A percentile compares a stretch with the other conserved stretches of the same genome.
These are phyloP conservation scores for Chenopodium album DNA, from an alignment of 148 eudicot species.

Conservation along the genomic window DNA sequence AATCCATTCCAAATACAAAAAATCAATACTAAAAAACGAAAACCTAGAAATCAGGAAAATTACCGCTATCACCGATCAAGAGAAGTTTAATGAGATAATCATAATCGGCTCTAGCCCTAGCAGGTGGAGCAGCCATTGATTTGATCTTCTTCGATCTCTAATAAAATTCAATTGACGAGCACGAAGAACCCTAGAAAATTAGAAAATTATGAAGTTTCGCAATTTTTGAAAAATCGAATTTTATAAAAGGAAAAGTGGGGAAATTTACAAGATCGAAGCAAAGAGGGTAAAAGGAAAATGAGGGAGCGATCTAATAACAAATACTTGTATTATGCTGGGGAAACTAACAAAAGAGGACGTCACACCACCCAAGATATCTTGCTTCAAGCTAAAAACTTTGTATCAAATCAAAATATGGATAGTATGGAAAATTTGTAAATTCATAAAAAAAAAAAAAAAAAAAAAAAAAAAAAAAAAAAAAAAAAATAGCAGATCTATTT, in stretches of 20 bases:
- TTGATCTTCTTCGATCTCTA: slow-evolving; percentile 18
- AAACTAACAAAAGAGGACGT: no score
- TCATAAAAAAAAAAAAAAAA: no score
- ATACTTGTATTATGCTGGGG: not conserved
- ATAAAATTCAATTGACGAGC: not conserved
- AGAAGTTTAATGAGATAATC: slow-evolving; percentile 64
- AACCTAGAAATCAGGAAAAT: not conserved
- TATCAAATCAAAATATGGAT: no score
- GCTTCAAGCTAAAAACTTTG: no score
- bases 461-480: no score
- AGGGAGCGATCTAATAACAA: not conserved
- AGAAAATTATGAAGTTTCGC: not conserved
- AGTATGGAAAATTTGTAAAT: no score
- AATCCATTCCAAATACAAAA: not conserved
- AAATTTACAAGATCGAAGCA: slow-evolving; percentile 8
- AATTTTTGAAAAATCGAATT: not conserved
- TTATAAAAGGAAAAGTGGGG: not conserved
- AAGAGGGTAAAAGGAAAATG: not conserved
- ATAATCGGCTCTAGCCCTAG: slow-evolving; percentile 64
- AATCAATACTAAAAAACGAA: not conserved
- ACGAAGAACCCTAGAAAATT: not conserved
- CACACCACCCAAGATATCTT: no score
- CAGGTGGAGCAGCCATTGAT: slow-evolving; percentile 69
- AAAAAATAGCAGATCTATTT: no score
- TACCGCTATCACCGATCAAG: slow-evolving; percentile 66